phyloP scores from a whole-genome alignment of 1,284 basidiomycete genomes.

The Pseudozyma thailandica region DNA sequence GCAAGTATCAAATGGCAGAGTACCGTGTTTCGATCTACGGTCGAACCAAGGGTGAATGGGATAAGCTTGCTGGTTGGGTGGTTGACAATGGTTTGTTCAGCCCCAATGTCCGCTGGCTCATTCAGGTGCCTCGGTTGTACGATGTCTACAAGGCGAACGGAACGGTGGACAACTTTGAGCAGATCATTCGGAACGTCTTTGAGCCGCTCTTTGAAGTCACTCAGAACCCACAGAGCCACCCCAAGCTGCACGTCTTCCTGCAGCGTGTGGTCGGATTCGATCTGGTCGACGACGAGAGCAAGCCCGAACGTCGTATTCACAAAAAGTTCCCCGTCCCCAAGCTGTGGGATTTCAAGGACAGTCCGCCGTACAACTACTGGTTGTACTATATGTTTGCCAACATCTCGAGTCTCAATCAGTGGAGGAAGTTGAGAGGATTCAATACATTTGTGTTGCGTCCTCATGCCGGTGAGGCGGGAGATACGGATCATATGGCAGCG shows the following conservation, averaged over 20 bases:
- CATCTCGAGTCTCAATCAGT: conserved; percentile 91
- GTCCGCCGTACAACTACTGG: conserved; percentile 92
- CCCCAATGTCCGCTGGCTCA: conserved; percentile 97
- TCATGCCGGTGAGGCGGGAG: conserved; percentile 97
- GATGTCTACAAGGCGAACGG: conserved; percentile 94
- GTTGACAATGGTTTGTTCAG: conserved; percentile 92
- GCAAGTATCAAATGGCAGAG: conserved; percentile 91
- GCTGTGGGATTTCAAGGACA: conserved; percentile 87
- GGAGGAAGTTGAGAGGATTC: conserved; percentile 86
- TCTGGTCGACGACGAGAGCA: conserved; percentile 97
- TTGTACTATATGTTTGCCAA: conserved; percentile 98
- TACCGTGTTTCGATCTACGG: conserved; percentile 98
- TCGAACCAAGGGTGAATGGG: conserved; percentile 82
- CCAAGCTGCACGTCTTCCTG: conserved; percentile 93
- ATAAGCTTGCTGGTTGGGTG: conserved; percentile 97
- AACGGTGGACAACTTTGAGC: conserved; percentile 86
- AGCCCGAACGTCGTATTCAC: conserved; percentile 88
- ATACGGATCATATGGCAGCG: conserved; percentile 95
- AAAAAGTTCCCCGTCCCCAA: conserved; percentile 95
- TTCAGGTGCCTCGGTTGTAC: conserved; percentile 95
- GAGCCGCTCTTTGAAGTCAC: conserved; percentile 95
- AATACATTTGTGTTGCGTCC: conserved; percentile 95
- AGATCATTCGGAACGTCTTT: conserved; percentile 90
- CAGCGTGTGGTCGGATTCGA: conserved; percentile 97
- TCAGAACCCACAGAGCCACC: conserved; percentile 85